phyloP scores from a whole-genome alignment of 352 stramenopile species.

The Globisporangium spiculum region DNA sequence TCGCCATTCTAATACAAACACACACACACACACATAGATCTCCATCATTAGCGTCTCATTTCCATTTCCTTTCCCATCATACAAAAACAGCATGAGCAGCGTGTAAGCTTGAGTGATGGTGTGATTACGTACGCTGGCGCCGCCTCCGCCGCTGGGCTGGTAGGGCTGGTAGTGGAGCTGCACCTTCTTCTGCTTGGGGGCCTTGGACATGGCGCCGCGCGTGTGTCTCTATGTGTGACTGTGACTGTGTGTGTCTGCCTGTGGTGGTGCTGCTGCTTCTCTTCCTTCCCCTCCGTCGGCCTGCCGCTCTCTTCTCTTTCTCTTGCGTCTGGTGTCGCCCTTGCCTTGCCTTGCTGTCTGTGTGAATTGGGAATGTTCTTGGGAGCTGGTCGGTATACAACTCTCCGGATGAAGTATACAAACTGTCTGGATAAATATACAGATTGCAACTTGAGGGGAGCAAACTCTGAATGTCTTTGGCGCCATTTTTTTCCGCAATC shows the following conservation, averaged over 20 bases:
- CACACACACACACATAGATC: not conserved
- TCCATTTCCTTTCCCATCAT: not conserved
- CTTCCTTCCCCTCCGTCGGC: not conserved
- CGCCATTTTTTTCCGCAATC: not conserved
- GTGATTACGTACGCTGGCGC: constrained; percentile 21
- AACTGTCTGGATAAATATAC: not conserved
- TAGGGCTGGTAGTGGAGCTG: constrained; percentile 83
- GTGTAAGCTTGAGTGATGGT: constrained; percentile 12
- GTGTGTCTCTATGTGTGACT: not conserved
- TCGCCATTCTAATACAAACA: constrained; percentile 22
- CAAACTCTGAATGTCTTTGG: not conserved
- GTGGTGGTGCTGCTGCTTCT: not conserved
- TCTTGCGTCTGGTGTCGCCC: not conserved
- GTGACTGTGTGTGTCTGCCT: not conserved
- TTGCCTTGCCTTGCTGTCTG: not conserved
- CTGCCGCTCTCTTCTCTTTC: not conserved
- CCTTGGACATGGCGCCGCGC: constrained; percentile 59
- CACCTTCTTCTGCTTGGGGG: constrained; percentile 69
- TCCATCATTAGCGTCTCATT: not conserved
- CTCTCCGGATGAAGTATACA: not conserved
- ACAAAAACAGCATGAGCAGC: not conserved
- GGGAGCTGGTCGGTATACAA: not conserved
- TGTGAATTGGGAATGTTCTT: not conserved
- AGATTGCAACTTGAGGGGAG: constrained; percentile 5
- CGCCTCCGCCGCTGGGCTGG: constrained; percentile 28